phyloP scores from a whole-genome alignment of 768 basidiomycete species.

The Phanerochaete sordida region DNA sequence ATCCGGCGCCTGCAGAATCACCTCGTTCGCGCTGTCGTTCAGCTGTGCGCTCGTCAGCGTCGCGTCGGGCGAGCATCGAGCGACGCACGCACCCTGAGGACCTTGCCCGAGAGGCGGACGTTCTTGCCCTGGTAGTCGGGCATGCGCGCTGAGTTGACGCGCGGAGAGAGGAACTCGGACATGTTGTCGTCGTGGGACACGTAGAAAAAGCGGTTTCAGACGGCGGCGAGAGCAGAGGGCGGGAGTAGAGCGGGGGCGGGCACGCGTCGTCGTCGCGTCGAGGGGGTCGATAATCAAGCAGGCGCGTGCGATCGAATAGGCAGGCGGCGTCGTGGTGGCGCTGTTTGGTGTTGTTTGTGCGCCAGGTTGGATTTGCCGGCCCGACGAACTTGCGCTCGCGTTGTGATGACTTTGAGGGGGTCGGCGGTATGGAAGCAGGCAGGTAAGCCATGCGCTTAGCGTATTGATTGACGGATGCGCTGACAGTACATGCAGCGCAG shows the following conservation, averaged over 20 bases:
- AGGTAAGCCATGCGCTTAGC: no score
- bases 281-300: not conserved
- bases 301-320: not conserved
- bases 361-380: not conserved
- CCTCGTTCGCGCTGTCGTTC: not conserved
- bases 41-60: not conserved
- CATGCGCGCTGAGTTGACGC: conserved; percentile 7
- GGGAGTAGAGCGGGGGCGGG: not conserved
- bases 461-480: no score
- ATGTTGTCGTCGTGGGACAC: not conserved
- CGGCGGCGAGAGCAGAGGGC: not conserved
- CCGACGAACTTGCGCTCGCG: not conserved
- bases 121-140: not conserved
- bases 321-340: conserved; percentile 1
- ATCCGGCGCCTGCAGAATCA: conserved; percentile 3
- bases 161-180: not conserved
- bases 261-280: not conserved
- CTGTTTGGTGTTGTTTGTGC: not conserved
- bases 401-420: not conserved
- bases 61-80: not conserved
- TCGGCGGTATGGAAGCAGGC: no score
- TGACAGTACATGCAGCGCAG: no score
- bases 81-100: not conserved
- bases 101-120: conserved; percentile 1
- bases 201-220: not conserved